Conservation (phyloP, 192 early-diverging fungal species). For the Chytriomyces hyalinus region DNA sequence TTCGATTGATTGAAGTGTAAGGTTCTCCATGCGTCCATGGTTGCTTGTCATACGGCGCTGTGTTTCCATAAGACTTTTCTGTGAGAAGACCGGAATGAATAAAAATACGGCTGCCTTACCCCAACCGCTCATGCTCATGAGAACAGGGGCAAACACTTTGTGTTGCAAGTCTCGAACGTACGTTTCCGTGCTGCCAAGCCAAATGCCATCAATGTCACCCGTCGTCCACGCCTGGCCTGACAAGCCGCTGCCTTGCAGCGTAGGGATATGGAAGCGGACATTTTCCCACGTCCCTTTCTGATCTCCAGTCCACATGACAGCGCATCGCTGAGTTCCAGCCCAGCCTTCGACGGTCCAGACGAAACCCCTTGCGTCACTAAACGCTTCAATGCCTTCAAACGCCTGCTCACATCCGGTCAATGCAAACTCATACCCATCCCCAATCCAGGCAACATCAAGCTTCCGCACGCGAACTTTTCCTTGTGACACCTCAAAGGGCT, state of each 20-base stretch:
- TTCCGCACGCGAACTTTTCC: slow-evolving; percentile 10
- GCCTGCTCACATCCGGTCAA: slow-evolving; percentile 11
- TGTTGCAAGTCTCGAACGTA: slow-evolving; percentile 23
- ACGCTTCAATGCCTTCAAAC: slow-evolving; percentile 10
- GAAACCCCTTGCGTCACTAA: background rate
- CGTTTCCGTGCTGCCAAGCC: background rate
- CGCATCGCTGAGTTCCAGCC: slow-evolving; percentile 24
- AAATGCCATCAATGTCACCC: slow-evolving; percentile 20
- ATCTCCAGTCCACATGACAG: background rate
- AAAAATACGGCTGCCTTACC: background rate
- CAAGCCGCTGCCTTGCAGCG: slow-evolving; percentile 17
- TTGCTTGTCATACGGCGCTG: background rate
- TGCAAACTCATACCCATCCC: slow-evolving; percentile 9
- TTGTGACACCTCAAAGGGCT: slow-evolving; percentile 10
- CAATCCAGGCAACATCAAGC: slow-evolving; percentile 19
- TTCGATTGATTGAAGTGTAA: slow-evolving; percentile 30
- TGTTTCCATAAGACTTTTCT: too few relatives aligned
- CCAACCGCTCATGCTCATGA: slow-evolving; percentile 17
- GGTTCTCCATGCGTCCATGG: slow-evolving; percentile 25
- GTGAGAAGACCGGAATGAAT: too few relatives aligned
- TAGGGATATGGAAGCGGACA: slow-evolving; percentile 22
- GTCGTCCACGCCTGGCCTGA: background rate
- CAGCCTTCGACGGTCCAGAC: slow-evolving; percentile 15
- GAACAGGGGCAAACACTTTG: slow-evolving; percentile 21
- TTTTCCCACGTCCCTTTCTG: slow-evolving; percentile 19